A percentile compares a stretch with the other conserved stretches of the same genome.
Conservation (phyloP, 306 rosid genomes). For the Cicer bijugum region DNA sequence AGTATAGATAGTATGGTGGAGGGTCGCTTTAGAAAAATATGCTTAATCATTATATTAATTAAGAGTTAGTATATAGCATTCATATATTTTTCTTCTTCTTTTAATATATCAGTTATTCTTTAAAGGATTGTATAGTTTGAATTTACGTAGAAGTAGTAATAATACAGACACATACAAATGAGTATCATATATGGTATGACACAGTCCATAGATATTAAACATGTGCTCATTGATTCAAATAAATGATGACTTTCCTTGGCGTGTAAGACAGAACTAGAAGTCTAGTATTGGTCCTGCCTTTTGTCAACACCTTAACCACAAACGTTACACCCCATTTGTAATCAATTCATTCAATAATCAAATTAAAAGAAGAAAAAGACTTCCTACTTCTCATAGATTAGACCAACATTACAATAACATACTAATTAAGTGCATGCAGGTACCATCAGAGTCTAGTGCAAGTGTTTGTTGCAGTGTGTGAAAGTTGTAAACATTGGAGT, state of each 20-base stretch:
- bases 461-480: too few relatives aligned
- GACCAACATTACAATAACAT: slow-evolving; percentile 1
- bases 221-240: background rate
- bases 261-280: slow-evolving; percentile 1
- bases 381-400: background rate
- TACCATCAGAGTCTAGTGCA: too few relatives aligned
- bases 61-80: too few relatives aligned
- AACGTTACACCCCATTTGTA: background rate
- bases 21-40: slow-evolving; percentile 15
- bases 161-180: background rate
- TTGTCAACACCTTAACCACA: slow-evolving; percentile 3
- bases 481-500: too few relatives aligned
- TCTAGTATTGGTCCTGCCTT: slow-evolving; percentile 12
- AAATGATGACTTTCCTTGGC: background rate
- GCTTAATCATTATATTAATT: background rate
- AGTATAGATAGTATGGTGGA: slow-evolving; percentile 9
- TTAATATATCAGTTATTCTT: background rate
- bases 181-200: background rate
- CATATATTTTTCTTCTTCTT: background rate
- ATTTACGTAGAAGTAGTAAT: background rate
- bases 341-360: slow-evolving; percentile 1
- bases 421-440: slow-evolving; percentile 5
- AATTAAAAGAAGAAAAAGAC: slow-evolving; percentile 1
- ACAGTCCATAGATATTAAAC: too few relatives aligned
- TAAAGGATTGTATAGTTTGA: background rate